Evolutionary conservation across 345 rosid genomes (phyloP).

Genomic region (Jatropha curcas): DNA sequence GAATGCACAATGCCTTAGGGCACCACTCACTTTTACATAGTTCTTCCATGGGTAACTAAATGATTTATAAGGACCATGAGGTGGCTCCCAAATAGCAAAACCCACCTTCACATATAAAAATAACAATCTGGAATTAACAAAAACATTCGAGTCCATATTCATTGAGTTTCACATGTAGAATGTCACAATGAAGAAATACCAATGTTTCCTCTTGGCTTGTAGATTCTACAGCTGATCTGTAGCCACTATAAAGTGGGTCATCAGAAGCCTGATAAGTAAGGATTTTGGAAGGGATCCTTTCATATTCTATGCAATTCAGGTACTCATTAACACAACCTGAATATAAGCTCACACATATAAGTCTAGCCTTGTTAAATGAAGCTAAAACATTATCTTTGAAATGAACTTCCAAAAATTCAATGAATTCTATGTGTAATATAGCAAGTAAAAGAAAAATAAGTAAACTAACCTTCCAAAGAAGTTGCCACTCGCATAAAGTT

Average conservation of each 20-base stretch:
- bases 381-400: not conserved
- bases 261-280: slow-evolving; percentile 88
- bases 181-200: slow-evolving; percentile 43
- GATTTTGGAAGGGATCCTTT: slow-evolving; percentile 81
- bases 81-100: slow-evolving; percentile 98
- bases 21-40: slow-evolving; percentile 84
- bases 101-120: slow-evolving; percentile 53
- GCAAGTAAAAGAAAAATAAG: not conserved
- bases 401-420: not conserved
- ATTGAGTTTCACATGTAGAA: slow-evolving; percentile 7
- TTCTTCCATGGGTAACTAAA: slow-evolving; percentile 87
- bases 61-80: slow-evolving; percentile 84
- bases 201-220: slow-evolving; percentile 88
- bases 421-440: not conserved
- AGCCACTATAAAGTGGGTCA: slow-evolving; percentile 81
- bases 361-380: slow-evolving; percentile 17
- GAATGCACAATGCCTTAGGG: slow-evolving; percentile 94
- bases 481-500: slow-evolving; percentile 80
- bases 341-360: slow-evolving; percentile 19
- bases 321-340: slow-evolving; percentile 77
- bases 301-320: slow-evolving; percentile 66
- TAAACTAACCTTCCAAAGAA: slow-evolving; percentile 75
- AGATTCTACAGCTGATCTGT: slow-evolving; percentile 87
- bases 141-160: slow-evolving; percentile 8
- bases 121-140: not conserved